Conservation (phyloP, 176 grass and related monocot species). For the Rhynchospora pubera region DNA sequence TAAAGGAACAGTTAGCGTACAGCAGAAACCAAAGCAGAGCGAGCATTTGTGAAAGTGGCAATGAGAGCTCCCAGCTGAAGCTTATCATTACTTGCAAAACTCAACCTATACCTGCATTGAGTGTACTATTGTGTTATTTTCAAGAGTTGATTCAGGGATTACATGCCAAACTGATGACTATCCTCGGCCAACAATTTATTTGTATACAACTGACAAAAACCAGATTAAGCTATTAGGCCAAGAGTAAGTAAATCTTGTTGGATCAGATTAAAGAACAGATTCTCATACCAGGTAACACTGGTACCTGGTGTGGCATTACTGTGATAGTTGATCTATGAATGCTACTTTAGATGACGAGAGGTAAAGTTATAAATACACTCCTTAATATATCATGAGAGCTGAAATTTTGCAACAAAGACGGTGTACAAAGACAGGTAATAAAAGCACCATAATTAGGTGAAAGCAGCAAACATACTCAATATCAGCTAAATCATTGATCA, state of each 20-base stretch:
- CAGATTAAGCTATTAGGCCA: not conserved
- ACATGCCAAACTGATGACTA: not conserved
- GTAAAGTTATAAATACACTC: not conserved
- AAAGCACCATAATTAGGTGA: not conserved
- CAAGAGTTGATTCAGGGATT: not conserved
- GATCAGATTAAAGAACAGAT: not conserved
- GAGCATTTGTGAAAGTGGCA: conserved; percentile 67
- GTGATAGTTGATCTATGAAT: not conserved
- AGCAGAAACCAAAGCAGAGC: no score
- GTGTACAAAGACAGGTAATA: not conserved
- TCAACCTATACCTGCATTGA: conserved; percentile 67
- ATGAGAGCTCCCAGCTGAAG: conserved; percentile 81
- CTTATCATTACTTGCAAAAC: conserved; percentile 82
- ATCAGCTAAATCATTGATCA: conserved; percentile 97
- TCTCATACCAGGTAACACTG: not conserved
- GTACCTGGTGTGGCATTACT: not conserved
- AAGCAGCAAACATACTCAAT: conserved; percentile 56
- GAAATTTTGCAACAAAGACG: not conserved
- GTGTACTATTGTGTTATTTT: not conserved
- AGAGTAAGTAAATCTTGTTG: not conserved
- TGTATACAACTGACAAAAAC: not conserved
- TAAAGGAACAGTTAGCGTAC: no score
- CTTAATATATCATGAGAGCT: not conserved
- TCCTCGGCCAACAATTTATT: not conserved
- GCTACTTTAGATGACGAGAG: no score